Base-by-base conservation (phyloP, 768 basidiomycete species). In the Pisolithus albus region DNA sequence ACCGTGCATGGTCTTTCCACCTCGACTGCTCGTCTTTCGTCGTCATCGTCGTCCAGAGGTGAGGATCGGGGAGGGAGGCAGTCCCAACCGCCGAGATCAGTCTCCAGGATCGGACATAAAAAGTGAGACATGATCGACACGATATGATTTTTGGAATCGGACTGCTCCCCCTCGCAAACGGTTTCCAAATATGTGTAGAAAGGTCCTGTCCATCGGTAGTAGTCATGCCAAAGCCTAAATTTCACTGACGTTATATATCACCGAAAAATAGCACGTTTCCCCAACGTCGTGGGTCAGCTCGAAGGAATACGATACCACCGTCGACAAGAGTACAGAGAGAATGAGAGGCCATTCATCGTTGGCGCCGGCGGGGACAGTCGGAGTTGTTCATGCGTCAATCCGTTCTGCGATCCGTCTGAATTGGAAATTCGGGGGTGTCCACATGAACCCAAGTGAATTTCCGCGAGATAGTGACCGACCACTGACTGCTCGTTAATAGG, bases 101-200 rank as follows among this genome's bases (percentile, higher is more conserved):
- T 30, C 30, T 30, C 10, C 10, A 34, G 34, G 34, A 34, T 34
- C 13, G 24, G 43, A 30, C 66, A 66, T 66, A 56, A 66, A 61
- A 62, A 60, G 55, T 75, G 75, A 78, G 74, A 77, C 75, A 74
- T 73, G 75, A 77, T 77, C 76, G 73, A 68, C 34, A 34, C 62
- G 66, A 46, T 53, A 44, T 46, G 43, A 46, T 49, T 34, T 13
- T 34, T 34, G 8, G 24, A 41, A 36, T 46, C 45, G 21, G 46
- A 44, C 52, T 40, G 55, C 57, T 61, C 62, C 52, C 53, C 5
- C 21, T 55, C 54, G 51, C 60, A 59, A 50, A 28, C 26, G 26
- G 3, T 26, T 64, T 59, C 72, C 68, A 38, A 24, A 72, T 72
- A 65, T 70, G 72, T 70, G 51, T 32, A 71, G 47, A 56, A 36